Percentiles rank a stretch among this genome's conserved stretches.
Evolutionary conservation across 805 yeast species (phyloP).

Genomic region (Tetrapisispora nanseiensis): DNA sequence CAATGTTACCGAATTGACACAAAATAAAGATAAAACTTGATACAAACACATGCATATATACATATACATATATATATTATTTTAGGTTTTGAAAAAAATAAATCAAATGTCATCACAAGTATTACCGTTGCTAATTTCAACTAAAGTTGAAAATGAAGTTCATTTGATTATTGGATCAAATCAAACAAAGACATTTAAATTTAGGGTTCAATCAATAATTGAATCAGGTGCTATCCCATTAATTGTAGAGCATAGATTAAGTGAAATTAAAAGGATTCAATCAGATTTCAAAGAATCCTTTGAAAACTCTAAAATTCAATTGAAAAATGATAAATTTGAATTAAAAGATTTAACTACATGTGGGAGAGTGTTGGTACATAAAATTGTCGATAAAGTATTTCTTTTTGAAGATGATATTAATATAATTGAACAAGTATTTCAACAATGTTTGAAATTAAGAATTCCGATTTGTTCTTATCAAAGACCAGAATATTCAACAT

Average conservation of each 20-base stretch:
- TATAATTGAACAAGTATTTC: conserved; percentile 35
- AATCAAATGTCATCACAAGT: not conserved
- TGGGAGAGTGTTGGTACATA: conserved; percentile 56
- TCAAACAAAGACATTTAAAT: conserved; percentile 23
- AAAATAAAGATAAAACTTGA: too few relatives aligned
- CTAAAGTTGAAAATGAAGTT: conserved; percentile 39
- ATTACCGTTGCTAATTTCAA: conserved; percentile 34
- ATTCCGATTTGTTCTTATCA: conserved; percentile 81
- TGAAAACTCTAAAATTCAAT: conserved; percentile 22
- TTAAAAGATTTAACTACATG: conserved; percentile 38
- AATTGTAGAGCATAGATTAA: conserved; percentile 29
- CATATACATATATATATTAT: too few relatives aligned
- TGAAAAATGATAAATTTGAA: conserved; percentile 31
- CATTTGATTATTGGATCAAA: conserved; percentile 33
- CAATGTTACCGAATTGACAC: too few relatives aligned
- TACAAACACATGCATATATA: too few relatives aligned
- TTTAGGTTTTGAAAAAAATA: too few relatives aligned
- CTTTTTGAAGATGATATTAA: conserved; percentile 32
- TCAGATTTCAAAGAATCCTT: conserved; percentile 16
- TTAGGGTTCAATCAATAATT: conserved; percentile 40
- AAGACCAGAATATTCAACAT: conserved; percentile 60
- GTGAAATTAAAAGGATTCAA: conserved; percentile 7
- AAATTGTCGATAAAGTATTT: conserved; percentile 68
- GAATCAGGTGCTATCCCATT: conserved; percentile 50
- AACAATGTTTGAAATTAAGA: conserved; percentile 48